A percentile compares a stretch with the other conserved stretches of the same genome.
These are phyloP conservation scores for Pseudotulostoma volvatum DNA, from an alignment of 495 filamentous ascomycete species.

Conservation along the genomic window DNA sequence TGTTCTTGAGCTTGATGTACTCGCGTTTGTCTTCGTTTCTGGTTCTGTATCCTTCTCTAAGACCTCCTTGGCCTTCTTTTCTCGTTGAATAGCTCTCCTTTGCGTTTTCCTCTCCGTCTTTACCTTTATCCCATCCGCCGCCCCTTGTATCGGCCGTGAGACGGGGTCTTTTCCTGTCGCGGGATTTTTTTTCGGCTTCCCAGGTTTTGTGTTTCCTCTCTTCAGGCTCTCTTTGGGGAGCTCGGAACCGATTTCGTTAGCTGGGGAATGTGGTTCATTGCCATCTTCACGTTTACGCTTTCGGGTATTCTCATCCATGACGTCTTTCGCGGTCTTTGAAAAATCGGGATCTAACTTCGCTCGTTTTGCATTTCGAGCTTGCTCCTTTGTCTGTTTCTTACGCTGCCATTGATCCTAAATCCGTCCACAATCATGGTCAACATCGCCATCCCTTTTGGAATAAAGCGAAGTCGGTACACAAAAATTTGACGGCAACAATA, in stretches of 20 bases:
- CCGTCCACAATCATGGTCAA: slow-evolving; percentile 1
- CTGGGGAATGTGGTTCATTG: slow-evolving; percentile 22
- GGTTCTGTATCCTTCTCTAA: slow-evolving; percentile 17
- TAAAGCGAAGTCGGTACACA: slow-evolving; percentile 4
- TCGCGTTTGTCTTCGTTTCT: slow-evolving; percentile 3
- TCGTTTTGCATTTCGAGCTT: slow-evolving; percentile 56
- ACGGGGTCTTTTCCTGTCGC: slow-evolving; percentile 12
- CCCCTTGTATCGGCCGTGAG: slow-evolving; percentile 18
- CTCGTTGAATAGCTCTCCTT: slow-evolving; percentile 33
- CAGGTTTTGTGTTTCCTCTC: slow-evolving; percentile 17
- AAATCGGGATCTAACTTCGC: slow-evolving; percentile 79
- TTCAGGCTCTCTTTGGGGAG: slow-evolving; percentile 25
- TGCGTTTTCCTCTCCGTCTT: slow-evolving; percentile 33
- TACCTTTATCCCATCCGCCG: slow-evolving; percentile 25
- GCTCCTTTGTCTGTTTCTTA: slow-evolving; percentile 76
- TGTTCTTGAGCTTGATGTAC: slow-evolving; percentile 7
- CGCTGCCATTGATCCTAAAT: slow-evolving; percentile 64
- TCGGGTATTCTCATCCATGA: slow-evolving; percentile 62
- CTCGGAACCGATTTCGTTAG: slow-evolving; percentile 30
- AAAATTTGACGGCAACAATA: slow-evolving; percentile 10
- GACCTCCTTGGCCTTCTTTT: slow-evolving; percentile 30
- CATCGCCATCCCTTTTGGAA: not conserved
- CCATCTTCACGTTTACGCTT: slow-evolving; percentile 51
- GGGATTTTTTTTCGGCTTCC: slow-evolving; percentile 24
- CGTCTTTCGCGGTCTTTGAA: slow-evolving; percentile 64